These are phyloP conservation scores for Balamuthia mandrillaris DNA, from an alignment of 208 protist genomes.

Conservation along the genomic window DNA sequence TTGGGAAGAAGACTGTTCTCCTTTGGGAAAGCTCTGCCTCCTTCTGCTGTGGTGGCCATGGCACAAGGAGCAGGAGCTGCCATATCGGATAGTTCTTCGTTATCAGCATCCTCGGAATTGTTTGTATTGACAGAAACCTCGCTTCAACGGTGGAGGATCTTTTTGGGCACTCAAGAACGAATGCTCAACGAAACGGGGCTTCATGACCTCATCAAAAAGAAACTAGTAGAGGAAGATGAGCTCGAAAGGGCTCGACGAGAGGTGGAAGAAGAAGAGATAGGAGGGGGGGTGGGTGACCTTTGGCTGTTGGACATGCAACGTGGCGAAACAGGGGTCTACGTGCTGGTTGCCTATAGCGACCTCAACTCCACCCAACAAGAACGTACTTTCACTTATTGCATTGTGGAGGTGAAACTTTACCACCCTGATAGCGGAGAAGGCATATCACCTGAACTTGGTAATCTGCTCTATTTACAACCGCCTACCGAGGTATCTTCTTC, in stretches of 20 bases:
- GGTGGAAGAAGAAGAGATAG: background rate
- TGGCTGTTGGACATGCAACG: background rate
- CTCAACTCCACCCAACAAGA: background rate
- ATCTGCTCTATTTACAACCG: background rate
- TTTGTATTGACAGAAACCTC: background rate
- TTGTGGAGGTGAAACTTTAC: background rate
- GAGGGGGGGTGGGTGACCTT: background rate
- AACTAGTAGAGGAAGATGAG: too few relatives aligned
- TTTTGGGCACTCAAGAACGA: background rate
- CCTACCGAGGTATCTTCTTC: background rate
- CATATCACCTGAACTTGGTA: background rate
- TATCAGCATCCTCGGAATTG: background rate
- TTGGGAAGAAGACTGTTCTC: background rate
- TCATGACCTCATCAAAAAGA: too few relatives aligned
- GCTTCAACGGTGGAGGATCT: background rate
- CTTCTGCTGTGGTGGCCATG: background rate
- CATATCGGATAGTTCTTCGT: too few relatives aligned
- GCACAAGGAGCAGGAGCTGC: background rate
- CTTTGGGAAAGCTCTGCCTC: background rate
- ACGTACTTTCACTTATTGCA: background rate
- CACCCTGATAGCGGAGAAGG: too few relatives aligned
- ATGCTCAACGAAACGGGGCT: background rate
- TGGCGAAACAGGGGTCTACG: background rate
- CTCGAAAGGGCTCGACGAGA: too few relatives aligned
- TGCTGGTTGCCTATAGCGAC: background rate